phyloP scores from a whole-genome alignment of 352 stramenopile genomes.

The Phytophthora colocasiae region DNA sequence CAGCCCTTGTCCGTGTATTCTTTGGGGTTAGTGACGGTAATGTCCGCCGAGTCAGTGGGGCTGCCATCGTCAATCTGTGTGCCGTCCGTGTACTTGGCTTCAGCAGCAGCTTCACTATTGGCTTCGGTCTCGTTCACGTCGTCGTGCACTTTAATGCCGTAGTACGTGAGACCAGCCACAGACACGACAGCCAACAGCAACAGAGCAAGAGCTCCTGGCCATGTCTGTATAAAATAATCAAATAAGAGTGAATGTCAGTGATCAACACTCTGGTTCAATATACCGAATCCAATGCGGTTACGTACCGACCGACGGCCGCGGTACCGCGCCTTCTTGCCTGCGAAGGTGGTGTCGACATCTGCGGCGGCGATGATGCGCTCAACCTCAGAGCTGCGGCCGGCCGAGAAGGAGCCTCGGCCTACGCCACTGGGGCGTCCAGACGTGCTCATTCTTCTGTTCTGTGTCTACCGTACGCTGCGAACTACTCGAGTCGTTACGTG shows the following conservation, averaged over 20 bases:
- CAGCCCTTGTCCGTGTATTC: slow-evolving; percentile 76
- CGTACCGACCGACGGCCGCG: slow-evolving; percentile 72
- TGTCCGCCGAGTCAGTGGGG: slow-evolving; percentile 50
- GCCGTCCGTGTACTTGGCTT: slow-evolving; percentile 61
- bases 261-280: too few relatives aligned
- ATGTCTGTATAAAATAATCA: slow-evolving; percentile 63
- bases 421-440: slow-evolving; percentile 41
- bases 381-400: slow-evolving; percentile 71
- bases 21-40: slow-evolving; percentile 74
- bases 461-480: slow-evolving; percentile 15
- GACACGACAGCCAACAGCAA: slow-evolving; percentile 65
- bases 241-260: slow-evolving; percentile 6
- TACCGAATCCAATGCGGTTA: too few relatives aligned
- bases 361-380: slow-evolving; percentile 84
- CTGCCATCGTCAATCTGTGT: slow-evolving; percentile 73
- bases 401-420: slow-evolving; percentile 53
- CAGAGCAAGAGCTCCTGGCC: slow-evolving; percentile 75
- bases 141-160: slow-evolving; percentile 70
- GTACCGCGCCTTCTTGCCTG: slow-evolving; percentile 79
- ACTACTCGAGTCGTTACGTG: slow-evolving; percentile 15
- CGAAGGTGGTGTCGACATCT: slow-evolving; percentile 83
- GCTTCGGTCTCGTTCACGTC: slow-evolving; percentile 59
- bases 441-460: slow-evolving; percentile 30
- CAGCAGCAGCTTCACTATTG: slow-evolving; percentile 55
- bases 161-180: slow-evolving; percentile 76